phyloP scores from a whole-genome alignment of 2,329 filamentous ascomycete genomes.

The Akanthomyces lecanii region DNA sequence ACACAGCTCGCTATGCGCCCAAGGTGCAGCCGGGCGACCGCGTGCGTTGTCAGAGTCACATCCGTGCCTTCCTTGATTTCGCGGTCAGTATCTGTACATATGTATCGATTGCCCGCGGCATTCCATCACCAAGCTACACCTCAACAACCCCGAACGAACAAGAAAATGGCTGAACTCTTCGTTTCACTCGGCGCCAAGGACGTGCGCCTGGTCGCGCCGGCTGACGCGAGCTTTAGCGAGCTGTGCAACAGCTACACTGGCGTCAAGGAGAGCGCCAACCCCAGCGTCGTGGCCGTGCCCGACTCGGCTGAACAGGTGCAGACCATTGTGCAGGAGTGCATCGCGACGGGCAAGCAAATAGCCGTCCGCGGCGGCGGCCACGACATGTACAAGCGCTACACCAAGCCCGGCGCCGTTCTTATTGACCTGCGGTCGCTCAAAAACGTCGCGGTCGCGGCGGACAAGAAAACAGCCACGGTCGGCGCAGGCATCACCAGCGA shows the following conservation, averaged over 20 bases:
- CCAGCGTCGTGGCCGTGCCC: conserved; percentile 9
- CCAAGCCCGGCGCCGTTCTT: conserved; percentile 11
- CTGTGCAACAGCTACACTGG: conserved; percentile 10
- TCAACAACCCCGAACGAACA: not conserved
- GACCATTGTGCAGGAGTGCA: conserved; percentile 7
- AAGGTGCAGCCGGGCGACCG: not conserved
- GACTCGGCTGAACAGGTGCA: conserved; percentile 2
- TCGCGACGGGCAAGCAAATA: conserved; percentile 2
- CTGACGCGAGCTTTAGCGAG: conserved; percentile 2
- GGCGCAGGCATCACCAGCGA: conserved; percentile 15
- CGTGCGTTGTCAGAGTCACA: conserved; percentile 6
- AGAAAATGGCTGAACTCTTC: not conserved
- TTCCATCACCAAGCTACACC: not conserved
- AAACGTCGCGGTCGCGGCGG: conserved; percentile 9
- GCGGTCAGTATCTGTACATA: not conserved
- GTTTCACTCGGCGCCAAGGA: conserved; percentile 4
- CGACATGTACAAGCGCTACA: conserved; percentile 15
- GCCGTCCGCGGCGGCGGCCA: conserved; percentile 19
- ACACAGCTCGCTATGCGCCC: conserved; percentile 1
- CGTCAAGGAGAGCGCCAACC: not conserved
- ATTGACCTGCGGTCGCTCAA: conserved; percentile 18
- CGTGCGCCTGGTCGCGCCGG: not conserved
- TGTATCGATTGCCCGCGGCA: not conserved
- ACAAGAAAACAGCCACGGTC: conserved; percentile 9
- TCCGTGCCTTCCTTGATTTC: not conserved